Evolutionary conservation across 495 filamentous ascomycete species (phyloP).

Genomic region (Tetracladium setigerum): DNA sequence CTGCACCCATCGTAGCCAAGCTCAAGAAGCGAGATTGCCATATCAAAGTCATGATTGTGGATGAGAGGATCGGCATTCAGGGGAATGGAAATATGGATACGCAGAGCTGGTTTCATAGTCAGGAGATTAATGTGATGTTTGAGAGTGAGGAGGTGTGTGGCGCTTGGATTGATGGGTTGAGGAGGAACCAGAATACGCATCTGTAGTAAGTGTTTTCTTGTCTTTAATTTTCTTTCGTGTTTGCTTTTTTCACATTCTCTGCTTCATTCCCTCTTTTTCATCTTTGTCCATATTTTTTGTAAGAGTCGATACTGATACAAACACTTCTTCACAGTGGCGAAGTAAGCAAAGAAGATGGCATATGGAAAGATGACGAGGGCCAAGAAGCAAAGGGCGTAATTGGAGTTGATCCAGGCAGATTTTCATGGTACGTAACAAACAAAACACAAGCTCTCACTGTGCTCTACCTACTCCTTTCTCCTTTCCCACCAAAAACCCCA

Average conservation of each 20-base stretch:
- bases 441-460: no score
- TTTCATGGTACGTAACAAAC: slow-evolving; percentile 39
- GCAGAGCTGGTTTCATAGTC: slow-evolving; percentile 71
- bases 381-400: slow-evolving; percentile 50
- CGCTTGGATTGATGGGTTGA: slow-evolving; percentile 53
- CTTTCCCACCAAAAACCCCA: no score
- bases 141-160: slow-evolving; percentile 53
- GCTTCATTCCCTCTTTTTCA: no score
- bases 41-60: slow-evolving; percentile 68
- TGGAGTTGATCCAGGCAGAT: slow-evolving; percentile 48
- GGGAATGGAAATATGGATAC: slow-evolving; percentile 76
- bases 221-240: no score
- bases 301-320: no score
- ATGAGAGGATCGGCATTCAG: slow-evolving; percentile 58
- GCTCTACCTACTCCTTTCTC: no score
- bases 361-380: slow-evolving; percentile 51
- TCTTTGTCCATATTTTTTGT: no score
- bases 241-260: no score
- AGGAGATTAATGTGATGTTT: slow-evolving; percentile 69
- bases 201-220: slow-evolving; percentile 27
- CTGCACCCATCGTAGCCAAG: slow-evolving; percentile 49
- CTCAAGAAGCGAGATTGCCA: slow-evolving; percentile 62
- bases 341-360: slow-evolving; percentile 46
- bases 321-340: slow-evolving; percentile 28
- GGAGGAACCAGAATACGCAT: slow-evolving; percentile 64